Evolutionary conservation across 169 alveolate genomes (phyloP), one percentile per base, ranked within the genome.

Genomic region (Plasmodium vinckei): DNA sequence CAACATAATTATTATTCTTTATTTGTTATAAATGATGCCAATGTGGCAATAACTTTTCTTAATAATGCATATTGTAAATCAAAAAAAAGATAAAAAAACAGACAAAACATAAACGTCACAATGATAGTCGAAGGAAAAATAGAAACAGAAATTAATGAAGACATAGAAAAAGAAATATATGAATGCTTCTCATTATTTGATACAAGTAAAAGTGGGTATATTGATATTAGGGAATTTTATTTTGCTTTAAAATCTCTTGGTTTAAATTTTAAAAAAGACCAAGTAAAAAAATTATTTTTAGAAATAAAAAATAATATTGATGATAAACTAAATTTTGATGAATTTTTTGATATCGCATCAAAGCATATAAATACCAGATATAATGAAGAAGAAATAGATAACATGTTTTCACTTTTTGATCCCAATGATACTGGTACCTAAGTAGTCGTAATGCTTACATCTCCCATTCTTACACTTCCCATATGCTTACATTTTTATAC

Each of bases 181-280:
- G 90, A 82, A 67, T 82, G 90, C 46, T 82, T 82, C 46, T 82
- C 90, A 15, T 71, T 82, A 49, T 82, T 82, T 27, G 90, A 82
- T 53, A 82, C 90, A 53, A 82, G 67, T 46, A 82, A 82, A 82
- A 65, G 90, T 71, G 90, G 90, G 12, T 82, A 82, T 21, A 82
- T 82, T 15, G 90, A 82, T 23, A 68, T 82, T 15, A 59, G 90
- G n/a, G 90, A 82, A 68, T 82, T 82, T 82, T 82, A 82, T 47
- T 82, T 82, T 27, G 90, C 90, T 21, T 49, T 82, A 44, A 82
- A 68, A 72, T 65, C 90, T 17, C 67, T 82, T 42, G 90, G 90
- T 10, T 72, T 82, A n/a, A 82, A 82, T 82, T 68, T 82, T 25
- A 82, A 82, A 82, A 82, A 82, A 68, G 90, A 82, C 23, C 56